Conservation (phyloP, 441 rosid species). For the Mallotus repandus region DNA sequence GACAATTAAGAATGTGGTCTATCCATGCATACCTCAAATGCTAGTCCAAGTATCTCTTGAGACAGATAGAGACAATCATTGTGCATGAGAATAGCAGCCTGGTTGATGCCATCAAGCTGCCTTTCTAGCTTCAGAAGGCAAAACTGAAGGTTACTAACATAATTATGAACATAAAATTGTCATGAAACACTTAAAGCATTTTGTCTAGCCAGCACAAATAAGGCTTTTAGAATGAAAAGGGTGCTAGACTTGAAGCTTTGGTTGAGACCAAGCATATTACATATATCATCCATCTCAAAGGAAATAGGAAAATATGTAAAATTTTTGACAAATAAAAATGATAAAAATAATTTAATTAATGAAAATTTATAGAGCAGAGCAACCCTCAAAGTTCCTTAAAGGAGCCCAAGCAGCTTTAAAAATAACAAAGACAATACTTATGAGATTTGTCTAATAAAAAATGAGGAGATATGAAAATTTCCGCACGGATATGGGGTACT, state of each 20-base stretch:
- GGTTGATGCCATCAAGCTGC: slow-evolving; percentile 89
- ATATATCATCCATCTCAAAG: neutral
- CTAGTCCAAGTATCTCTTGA: slow-evolving; percentile 83
- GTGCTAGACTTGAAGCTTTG: slow-evolving; percentile 7
- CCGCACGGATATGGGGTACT: neutral
- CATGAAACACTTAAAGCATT: neutral
- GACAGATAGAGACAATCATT: slow-evolving; percentile 86
- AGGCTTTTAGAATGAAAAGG: too few species aligned
- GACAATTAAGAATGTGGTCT: neutral
- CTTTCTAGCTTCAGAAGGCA: slow-evolving; percentile 81
- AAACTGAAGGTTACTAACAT: slow-evolving; percentile 29
- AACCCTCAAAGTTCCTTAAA: neutral
- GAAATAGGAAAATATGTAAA: neutral
- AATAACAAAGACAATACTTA: neutral
- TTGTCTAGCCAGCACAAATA: neutral
- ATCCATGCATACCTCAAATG: slow-evolving; percentile 72
- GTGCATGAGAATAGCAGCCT: slow-evolving; percentile 90
- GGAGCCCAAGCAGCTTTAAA: neutral
- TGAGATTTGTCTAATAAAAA: neutral
- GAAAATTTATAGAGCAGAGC: neutral
- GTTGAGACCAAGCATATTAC: neutral
- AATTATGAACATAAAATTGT: slow-evolving; percentile 9
- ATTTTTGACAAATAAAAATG: neutral
- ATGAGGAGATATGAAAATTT: neutral
- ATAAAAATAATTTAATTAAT: neutral